These are phyloP conservation scores for Penicillium sp. DNA, from an alignment of 2,329 filamentous ascomycete species.

Conservation along the genomic window DNA sequence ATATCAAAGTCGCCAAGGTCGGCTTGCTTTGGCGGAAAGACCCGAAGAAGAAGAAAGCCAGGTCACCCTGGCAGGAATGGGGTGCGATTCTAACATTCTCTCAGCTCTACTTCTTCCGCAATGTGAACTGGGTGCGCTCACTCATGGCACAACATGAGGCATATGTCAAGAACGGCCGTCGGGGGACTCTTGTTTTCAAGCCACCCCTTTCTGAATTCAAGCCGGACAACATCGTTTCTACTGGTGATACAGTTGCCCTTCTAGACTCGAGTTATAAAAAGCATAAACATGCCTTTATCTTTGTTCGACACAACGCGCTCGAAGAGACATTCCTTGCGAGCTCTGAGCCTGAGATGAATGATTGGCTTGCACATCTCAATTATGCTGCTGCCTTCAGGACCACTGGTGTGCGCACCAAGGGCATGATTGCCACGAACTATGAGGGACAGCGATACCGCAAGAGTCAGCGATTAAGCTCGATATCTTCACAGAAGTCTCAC, in stretches of 20 bases:
- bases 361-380: slow-evolving; percentile 94
- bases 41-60: slow-evolving; percentile 84
- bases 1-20: slow-evolving; percentile 96
- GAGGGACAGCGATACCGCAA: slow-evolving; percentile 67
- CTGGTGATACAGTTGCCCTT: slow-evolving; percentile 85
- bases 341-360: slow-evolving; percentile 86
- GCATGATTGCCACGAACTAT: slow-evolving; percentile 78
- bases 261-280: slow-evolving; percentile 81
- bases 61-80: slow-evolving; percentile 99
- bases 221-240: slow-evolving; percentile 88
- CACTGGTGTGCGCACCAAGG: slow-evolving; percentile 84
- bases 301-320: slow-evolving; percentile 78
- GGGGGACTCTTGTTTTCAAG: slow-evolving; percentile 79
- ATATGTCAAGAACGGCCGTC: slow-evolving; percentile 74
- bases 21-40: slow-evolving; percentile 94
- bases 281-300: slow-evolving; percentile 92
- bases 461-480: slow-evolving; percentile 61
- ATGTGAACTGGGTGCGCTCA: slow-evolving; percentile 86
- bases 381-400: slow-evolving; percentile 94
- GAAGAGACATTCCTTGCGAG: slow-evolving; percentile 92
- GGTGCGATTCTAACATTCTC: slow-evolving; percentile 94
- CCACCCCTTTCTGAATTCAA: slow-evolving; percentile 90
- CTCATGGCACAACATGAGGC: slow-evolving; percentile 84
- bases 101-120: slow-evolving; percentile 94
- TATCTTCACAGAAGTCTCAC: slow-evolving; percentile 56